phyloP scores from a whole-genome alignment of 2,329 filamentous ascomycete species.

The Botrytis sinoallii region DNA sequence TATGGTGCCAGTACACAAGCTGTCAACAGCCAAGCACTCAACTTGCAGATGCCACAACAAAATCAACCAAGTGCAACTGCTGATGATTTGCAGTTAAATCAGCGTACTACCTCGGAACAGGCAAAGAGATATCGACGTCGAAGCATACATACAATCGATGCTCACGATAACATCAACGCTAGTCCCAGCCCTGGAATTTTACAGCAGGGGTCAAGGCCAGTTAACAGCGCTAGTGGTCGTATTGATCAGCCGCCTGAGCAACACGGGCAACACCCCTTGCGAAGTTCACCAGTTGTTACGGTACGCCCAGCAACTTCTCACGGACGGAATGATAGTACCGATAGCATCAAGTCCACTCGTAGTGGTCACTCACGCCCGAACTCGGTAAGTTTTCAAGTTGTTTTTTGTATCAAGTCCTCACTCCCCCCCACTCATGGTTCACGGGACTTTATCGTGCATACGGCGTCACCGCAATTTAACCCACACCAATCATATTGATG shows the following conservation, averaged over 20 bases:
- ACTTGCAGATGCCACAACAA: conserved; percentile 34
- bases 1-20: conserved; percentile 46
- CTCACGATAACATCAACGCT: conserved; percentile 25
- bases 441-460: conserved; percentile 26
- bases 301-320: conserved; percentile 33
- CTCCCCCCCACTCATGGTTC: conserved; percentile 20
- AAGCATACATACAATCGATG: conserved; percentile 70
- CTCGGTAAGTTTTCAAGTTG: conserved; percentile 56
- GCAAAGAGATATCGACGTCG: conserved; percentile 76
- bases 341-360: conserved; percentile 59
- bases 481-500: conserved; percentile 33
- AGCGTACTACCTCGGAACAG: conserved; percentile 57
- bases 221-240: conserved; percentile 34
- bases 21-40: conserved; percentile 28
- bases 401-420: conserved; percentile 12
- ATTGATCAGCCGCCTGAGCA: conserved; percentile 36
- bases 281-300: conserved; percentile 35
- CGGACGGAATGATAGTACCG: conserved; percentile 55
- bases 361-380: conserved; percentile 58
- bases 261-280: conserved; percentile 34
- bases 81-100: conserved; percentile 50
- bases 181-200: conserved; percentile 24
- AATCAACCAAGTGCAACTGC: conserved; percentile 23
- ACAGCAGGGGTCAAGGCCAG: conserved; percentile 34
- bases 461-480: conserved; percentile 32